Evolutionary conservation across 305 asterid genomes (phyloP).

Genomic region (Rubia tinctorum): DNA sequence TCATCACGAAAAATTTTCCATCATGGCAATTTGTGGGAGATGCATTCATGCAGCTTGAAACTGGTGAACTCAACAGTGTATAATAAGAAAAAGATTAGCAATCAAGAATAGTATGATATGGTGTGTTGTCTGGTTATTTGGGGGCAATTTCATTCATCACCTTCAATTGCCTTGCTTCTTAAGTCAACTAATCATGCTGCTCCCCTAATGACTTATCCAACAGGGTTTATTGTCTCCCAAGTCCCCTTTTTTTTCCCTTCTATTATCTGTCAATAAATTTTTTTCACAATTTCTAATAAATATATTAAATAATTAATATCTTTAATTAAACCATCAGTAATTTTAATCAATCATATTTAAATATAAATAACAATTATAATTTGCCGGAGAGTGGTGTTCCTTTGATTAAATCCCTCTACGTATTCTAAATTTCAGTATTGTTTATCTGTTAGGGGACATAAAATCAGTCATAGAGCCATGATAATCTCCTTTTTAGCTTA

Average conservation of each 20-base stretch:
- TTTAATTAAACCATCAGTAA: no score
- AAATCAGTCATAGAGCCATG: constrained; percentile 12
- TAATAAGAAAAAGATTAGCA: not conserved
- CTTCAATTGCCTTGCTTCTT: constrained; percentile 25
- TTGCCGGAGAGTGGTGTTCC: no score
- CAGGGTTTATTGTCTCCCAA: not conserved
- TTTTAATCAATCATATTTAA: no score
- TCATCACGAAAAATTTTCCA: not conserved
- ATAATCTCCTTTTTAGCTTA: constrained; percentile 21
- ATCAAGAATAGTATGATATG: constrained; percentile 19
- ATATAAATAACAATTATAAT: no score
- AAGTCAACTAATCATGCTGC: constrained; percentile 36
- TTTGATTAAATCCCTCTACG: no score
- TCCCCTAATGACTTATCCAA: constrained; percentile 17
- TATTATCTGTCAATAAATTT: no score
- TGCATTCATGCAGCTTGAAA: not conserved
- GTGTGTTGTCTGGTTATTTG: constrained; percentile 19
- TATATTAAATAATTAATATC: no score
- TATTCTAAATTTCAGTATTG: no score
- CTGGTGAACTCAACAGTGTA: not conserved
- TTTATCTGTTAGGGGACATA: not conserved
- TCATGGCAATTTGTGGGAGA: not conserved
- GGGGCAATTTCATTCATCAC: constrained; percentile 13
- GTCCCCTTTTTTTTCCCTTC: not conserved
- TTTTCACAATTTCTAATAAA: no score